These are phyloP conservation scores for Chalaropsis thielavioides DNA, from an alignment of 2,329 filamentous ascomycete species.

Conservation along the genomic window DNA sequence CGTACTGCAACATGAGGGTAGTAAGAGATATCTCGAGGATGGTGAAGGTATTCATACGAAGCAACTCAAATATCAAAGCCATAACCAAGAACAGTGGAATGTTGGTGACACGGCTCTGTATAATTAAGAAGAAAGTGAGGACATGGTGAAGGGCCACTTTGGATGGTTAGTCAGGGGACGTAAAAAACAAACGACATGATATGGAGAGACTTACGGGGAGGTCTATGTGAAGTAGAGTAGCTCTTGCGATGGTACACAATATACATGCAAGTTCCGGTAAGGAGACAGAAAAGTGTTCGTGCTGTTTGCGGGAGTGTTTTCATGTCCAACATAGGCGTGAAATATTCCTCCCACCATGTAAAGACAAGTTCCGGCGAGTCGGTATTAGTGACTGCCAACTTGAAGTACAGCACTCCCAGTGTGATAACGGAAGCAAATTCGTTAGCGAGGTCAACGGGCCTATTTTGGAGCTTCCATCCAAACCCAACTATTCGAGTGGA, in stretches of 20 bases:
- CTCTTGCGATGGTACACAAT: conserved; percentile 29
- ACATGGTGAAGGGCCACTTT: conserved; percentile 49
- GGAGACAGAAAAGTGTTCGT: conserved; percentile 35
- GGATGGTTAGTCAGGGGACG: not conserved
- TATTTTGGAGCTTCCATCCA: conserved; percentile 22
- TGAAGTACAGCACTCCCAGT: conserved; percentile 58
- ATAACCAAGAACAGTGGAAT: conserved; percentile 73
- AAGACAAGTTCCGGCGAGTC: conserved; percentile 72
- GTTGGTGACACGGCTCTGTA: conserved; percentile 73
- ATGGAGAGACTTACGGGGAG: conserved; percentile 10
- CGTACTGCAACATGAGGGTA: conserved; percentile 62
- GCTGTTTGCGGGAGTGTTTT: conserved; percentile 36
- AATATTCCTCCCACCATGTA: conserved; percentile 26
- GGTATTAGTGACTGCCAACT: conserved; percentile 71
- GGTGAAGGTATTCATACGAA: conserved; percentile 34
- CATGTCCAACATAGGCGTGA: conserved; percentile 27
- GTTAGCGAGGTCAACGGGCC: conserved; percentile 24
- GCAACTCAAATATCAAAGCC: conserved; percentile 40
- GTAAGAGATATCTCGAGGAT: conserved; percentile 50
- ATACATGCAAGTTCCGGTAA: conserved; percentile 28
- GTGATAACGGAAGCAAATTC: conserved; percentile 30
- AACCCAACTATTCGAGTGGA: not conserved
- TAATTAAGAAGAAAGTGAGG: conserved; percentile 65
- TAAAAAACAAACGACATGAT: conserved; percentile 17
- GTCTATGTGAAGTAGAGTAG: conserved; percentile 19